phyloP scores from a whole-genome alignment of 2,329 filamentous ascomycete species.

The Fusarium nisikadoi region DNA sequence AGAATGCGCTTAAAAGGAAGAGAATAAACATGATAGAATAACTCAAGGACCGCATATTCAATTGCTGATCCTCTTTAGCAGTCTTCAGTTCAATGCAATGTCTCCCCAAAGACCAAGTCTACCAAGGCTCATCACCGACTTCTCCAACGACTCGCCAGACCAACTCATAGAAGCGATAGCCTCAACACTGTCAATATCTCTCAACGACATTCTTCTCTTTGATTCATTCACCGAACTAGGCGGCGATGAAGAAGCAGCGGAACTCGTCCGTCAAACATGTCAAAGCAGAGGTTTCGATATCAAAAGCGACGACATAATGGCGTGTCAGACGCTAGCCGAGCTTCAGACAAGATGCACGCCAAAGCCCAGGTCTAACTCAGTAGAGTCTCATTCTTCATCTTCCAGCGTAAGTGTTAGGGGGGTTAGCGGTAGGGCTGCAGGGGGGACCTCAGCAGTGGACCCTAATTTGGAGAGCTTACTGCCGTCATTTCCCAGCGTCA shows the following conservation, averaged over 20 bases:
- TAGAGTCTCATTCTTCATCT: slow-evolving; percentile 10
- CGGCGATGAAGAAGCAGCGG: slow-evolving; percentile 52
- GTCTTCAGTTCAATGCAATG: slow-evolving; percentile 6
- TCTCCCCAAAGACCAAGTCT: slow-evolving; percentile 23
- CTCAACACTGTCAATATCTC: slow-evolving; percentile 50
- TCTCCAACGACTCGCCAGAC: slow-evolving; percentile 40
- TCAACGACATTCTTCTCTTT: slow-evolving; percentile 48
- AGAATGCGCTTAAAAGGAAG: neutral
- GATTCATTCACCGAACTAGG: slow-evolving; percentile 59
- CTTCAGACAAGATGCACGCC: slow-evolving; percentile 54
- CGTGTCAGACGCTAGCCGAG: slow-evolving; percentile 57
- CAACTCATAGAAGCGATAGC: slow-evolving; percentile 50
- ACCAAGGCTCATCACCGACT: slow-evolving; percentile 39
- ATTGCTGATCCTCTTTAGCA: neutral
- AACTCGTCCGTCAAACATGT: slow-evolving; percentile 27
- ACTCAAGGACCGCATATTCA: neutral
- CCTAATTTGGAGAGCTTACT: slow-evolving; percentile 52
- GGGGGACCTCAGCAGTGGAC: slow-evolving; percentile 11
- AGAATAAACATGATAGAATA: neutral
- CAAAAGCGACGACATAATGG: slow-evolving; percentile 54
- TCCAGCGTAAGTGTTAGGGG: neutral
- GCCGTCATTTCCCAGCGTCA: slow-evolving; percentile 53
- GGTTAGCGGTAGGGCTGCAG: slow-evolving; percentile 22
- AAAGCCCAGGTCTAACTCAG: slow-evolving; percentile 8
- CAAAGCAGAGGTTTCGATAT: slow-evolving; percentile 46